Evolutionary conservation across 805 yeast species (phyloP).

Genomic region (Candida coleopterorum): DNA sequence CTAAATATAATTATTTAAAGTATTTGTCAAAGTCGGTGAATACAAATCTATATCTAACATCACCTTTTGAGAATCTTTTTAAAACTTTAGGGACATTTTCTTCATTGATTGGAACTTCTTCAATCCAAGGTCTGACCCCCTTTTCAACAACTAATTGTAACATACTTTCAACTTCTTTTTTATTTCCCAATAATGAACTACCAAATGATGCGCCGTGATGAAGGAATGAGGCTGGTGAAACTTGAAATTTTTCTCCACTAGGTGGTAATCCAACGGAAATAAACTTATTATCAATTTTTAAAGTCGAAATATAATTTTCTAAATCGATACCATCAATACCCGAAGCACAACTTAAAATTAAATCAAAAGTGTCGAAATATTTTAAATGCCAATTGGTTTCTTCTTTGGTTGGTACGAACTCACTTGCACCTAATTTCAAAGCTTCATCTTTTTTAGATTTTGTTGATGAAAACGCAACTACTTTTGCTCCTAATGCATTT

Average conservation of each 20-base stretch:
- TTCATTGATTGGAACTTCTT: conserved; percentile 50
- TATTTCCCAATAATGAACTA: conserved; percentile 58
- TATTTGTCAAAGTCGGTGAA: conserved; percentile 50
- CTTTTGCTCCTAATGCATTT: conserved; percentile 61
- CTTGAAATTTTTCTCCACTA: conserved; percentile 35
- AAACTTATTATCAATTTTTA: conserved; percentile 57
- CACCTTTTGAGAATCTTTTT: conserved; percentile 49
- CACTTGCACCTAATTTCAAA: conserved; percentile 27
- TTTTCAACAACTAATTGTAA: conserved; percentile 59
- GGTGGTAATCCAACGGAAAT: conserved; percentile 66
- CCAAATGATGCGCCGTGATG: conserved; percentile 48
- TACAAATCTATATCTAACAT: conserved; percentile 61
- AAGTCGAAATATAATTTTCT: conserved; percentile 29
- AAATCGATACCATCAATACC: conserved; percentile 22
- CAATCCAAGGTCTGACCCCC: conserved; percentile 58
- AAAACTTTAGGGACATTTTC: conserved; percentile 52
- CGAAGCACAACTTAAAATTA: conserved; percentile 46
- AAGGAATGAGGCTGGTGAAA: conserved; percentile 50
- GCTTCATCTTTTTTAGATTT: conserved; percentile 27
- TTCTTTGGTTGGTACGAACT: conserved; percentile 47
- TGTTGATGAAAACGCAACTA: conserved; percentile 38
- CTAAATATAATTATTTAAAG: no score
- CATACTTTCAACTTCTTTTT: conserved; percentile 62
- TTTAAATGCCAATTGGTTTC: conserved; percentile 36
- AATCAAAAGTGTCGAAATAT: conserved; percentile 34